Conservation (phyloP, 495 filamentous ascomycete genomes). For the Neurospora intermedia region DNA sequence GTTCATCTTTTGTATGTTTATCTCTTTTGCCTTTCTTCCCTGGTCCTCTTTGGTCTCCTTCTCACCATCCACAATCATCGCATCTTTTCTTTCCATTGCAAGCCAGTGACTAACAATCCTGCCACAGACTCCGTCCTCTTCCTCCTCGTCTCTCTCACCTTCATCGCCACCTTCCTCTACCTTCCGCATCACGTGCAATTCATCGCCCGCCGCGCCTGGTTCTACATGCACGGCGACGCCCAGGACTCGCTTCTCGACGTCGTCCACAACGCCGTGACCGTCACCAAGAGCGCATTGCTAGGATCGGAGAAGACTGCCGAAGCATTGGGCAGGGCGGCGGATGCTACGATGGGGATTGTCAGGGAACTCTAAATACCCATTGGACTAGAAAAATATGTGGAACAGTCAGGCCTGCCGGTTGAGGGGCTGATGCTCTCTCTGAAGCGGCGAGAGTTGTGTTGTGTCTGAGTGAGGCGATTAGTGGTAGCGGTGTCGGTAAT, state of each 20-base stretch:
- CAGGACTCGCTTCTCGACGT: slow-evolving; percentile 24
- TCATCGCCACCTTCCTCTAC: slow-evolving; percentile 79
- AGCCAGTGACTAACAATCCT: neutral
- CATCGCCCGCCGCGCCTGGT: slow-evolving; percentile 75
- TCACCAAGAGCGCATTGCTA: slow-evolving; percentile 14
- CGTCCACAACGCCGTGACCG: slow-evolving; percentile 15
- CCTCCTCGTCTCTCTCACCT: slow-evolving; percentile 71
- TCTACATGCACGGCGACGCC: slow-evolving; percentile 76
- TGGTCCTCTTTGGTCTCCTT: neutral
- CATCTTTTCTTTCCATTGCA: neutral
- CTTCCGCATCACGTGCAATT: slow-evolving; percentile 78
- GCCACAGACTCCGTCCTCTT: slow-evolving; percentile 76
- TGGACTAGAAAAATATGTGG: neutral
- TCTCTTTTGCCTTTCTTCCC: too few relatives aligned
- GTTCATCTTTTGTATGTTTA: slow-evolving; percentile 32
- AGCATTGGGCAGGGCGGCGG: slow-evolving; percentile 14
- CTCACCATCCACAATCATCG: neutral
- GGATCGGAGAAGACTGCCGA: slow-evolving; percentile 19
- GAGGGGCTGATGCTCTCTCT: neutral
- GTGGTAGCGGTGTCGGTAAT: neutral
- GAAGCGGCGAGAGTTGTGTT: neutral
- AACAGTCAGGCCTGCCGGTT: neutral
- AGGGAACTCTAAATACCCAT: slow-evolving; percentile 24
- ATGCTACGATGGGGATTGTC: slow-evolving; percentile 13
- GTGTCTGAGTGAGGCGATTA: neutral